Evolutionary conservation across 2,329 filamentous ascomycete genomes (phyloP), one percentile per base, ranked within the genome.

Genomic region (Fusarium coicis): DNA sequence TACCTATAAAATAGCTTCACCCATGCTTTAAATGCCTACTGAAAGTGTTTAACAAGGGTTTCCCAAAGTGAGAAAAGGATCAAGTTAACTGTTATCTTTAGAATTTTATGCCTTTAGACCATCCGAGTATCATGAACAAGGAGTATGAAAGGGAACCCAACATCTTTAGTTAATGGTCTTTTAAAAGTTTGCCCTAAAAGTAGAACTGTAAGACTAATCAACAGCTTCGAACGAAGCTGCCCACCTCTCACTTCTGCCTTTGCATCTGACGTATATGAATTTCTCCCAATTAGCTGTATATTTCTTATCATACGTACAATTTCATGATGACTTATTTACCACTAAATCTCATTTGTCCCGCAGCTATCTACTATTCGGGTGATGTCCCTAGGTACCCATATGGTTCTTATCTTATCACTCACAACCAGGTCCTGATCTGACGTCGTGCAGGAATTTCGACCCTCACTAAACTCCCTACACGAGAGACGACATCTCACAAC

Each of bases 401-500:
- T 30, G 6, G 28, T 19, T 23, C 63, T 79, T 79, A 79, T 79
- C 78, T 75, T 77, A 77, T 77, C 76, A 47, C 46, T 23, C 49
- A 63, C 61, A 65, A 49, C 60, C 37, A 43, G 43, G 37, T 53
- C 37, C 47, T 65, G 58, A 76, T 74, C 76, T 75, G 76, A 78
- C 73, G 74, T 77, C 67, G 70, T 52, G 71, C 73, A 75, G 49
- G 68, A 73, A 74, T 74, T 72, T 77, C 49, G 71, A 50, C 43
- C 52, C 26, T 68, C n/a, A 34, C 53, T 5, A 34, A 61, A 40
- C 37, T 42, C 16, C 52, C 19, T 49, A 55, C 37, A 50, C 23
- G 34, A 58, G 47, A 44, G 42, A 40, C 39, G 43, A 26, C 23
- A 21, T 28, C 34, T 40, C 40, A 46, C 34, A 43, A 42, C 36